Conservation (phyloP, 139 green algal genomes). For the Dunaliella primolecta region DNA sequence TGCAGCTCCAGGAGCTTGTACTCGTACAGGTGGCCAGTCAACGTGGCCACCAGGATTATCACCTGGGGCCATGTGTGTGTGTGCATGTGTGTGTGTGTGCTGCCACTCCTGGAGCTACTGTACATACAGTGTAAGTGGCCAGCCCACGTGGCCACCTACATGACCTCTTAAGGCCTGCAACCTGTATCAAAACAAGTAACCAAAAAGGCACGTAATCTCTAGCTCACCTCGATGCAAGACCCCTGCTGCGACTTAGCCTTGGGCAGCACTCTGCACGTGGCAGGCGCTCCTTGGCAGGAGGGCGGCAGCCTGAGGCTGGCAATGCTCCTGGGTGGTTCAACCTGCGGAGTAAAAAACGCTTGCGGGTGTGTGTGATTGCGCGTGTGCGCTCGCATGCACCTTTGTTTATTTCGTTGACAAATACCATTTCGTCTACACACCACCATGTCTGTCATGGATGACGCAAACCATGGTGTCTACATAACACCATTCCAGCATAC, state of each 20-base stretch:
- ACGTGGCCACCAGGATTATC: constrained; percentile 51
- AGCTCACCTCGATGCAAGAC: background rate
- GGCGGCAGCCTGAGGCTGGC: constrained; percentile 50
- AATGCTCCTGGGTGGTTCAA: constrained; percentile 55
- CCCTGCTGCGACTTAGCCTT: background rate
- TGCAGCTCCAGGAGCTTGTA: constrained; percentile 28
- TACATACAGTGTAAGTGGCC: background rate
- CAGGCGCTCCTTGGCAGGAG: background rate
- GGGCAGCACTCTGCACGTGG: background rate
- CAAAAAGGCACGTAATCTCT: background rate
- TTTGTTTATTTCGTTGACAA: too few species aligned
- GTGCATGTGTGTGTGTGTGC: background rate
- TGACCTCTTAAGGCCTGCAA: background rate
- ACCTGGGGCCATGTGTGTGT: constrained; percentile 7
- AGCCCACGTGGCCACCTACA: background rate
- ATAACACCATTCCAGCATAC: background rate
- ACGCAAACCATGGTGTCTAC: background rate
- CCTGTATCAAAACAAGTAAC: background rate
- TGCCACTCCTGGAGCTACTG: background rate
- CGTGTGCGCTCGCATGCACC: too few species aligned
- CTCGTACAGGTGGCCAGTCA: constrained; percentile 58
- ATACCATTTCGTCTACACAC: background rate
- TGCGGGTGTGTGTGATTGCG: background rate
- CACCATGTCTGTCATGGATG: background rate
- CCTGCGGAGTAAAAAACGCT: constrained; percentile 3